A percentile compares a stretch with the other conserved stretches of the same genome.
Evolutionary conservation across 208 protist genomes (phyloP).

Genomic region (Strigomonas oncopelti): DNA sequence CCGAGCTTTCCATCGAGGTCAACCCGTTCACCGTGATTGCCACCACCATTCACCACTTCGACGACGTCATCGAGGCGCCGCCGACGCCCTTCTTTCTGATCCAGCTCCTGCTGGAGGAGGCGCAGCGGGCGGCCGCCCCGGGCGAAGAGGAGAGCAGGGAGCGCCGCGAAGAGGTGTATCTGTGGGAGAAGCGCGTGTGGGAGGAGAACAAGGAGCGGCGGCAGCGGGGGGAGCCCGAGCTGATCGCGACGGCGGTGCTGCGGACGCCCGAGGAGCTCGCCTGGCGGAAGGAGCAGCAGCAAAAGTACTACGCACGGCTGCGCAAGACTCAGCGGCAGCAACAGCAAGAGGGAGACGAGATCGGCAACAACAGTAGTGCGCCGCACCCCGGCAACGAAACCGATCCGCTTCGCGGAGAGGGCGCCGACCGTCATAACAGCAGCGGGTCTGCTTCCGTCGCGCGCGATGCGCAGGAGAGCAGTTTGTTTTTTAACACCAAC

Average conservation of each 20-base stretch:
- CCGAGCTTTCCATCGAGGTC: slow-evolving; percentile 14
- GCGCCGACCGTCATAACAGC: no score
- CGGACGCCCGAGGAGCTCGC: background rate
- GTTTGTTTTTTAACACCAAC: background rate
- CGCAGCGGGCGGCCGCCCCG: slow-evolving; percentile 16
- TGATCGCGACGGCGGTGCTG: background rate
- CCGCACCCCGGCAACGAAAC: no score
- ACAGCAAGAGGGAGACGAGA: no score
- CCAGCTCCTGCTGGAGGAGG: slow-evolving; percentile 33
- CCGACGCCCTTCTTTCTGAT: slow-evolving; percentile 14
- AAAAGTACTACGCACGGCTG: no score
- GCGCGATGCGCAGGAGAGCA: no score
- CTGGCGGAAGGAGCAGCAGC: no score
- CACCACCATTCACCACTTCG: slow-evolving; percentile 18
- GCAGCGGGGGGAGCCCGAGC: background rate
- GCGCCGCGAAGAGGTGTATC: slow-evolving; percentile 22
- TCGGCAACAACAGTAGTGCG: no score
- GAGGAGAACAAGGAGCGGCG: slow-evolving; percentile 7
- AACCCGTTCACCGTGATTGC: slow-evolving; percentile 38
- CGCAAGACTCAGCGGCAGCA: no score
- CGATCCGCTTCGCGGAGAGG: no score
- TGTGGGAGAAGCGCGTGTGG: slow-evolving; percentile 20
- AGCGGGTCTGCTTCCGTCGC: no score
- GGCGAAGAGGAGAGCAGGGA: slow-evolving; percentile 21
- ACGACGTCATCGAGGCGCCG: slow-evolving; percentile 31